Evolutionary conservation across 352 stramenopile species (phyloP).

Genomic region (Hyaloperonospora brassicae): DNA sequence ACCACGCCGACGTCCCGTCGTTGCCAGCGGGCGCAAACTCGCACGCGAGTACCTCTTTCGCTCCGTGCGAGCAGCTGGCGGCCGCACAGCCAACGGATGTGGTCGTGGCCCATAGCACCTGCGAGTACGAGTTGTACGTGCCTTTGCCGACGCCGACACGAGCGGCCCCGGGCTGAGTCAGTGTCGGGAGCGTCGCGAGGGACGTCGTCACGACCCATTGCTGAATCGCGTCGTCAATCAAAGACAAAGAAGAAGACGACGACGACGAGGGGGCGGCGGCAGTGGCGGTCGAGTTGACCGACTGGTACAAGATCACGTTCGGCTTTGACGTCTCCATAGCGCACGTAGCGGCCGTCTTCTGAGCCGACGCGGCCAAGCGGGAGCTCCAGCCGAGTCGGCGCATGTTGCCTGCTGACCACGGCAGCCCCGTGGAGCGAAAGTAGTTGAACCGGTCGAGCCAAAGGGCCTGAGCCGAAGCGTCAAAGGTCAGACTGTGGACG

Average conservation of each 20-base stretch:
- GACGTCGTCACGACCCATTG: conserved; percentile 53
- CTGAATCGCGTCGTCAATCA: conserved; percentile 50
- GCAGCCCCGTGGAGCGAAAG: conserved; percentile 65
- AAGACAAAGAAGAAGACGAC: conserved; percentile 11
- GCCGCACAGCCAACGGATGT: conserved; percentile 56
- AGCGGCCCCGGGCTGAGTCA: conserved; percentile 33
- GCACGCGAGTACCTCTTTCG: conserved; percentile 46
- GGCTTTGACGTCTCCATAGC: conserved; percentile 18
- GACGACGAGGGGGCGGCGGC: conserved; percentile 21
- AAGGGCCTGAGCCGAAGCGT: conserved; percentile 38
- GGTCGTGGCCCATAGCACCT: conserved; percentile 58
- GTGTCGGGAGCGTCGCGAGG: conserved; percentile 33
- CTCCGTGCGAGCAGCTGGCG: conserved; percentile 31
- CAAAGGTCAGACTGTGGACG: conserved; percentile 19
- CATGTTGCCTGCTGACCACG: conserved; percentile 59
- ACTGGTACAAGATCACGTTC: conserved; percentile 44
- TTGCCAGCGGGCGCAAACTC: conserved; percentile 56
- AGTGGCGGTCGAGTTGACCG: conserved; percentile 12
- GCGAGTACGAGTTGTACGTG: conserved; percentile 69
- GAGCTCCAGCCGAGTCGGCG: conserved; percentile 54
- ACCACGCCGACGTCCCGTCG: conserved; percentile 46
- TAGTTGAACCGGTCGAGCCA: conserved; percentile 75
- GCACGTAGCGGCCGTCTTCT: conserved; percentile 33
- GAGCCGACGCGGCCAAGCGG: conserved; percentile 34
- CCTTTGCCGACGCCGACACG: conserved; percentile 46